These are phyloP conservation scores for Clavulina sp. DNA, from an alignment of 768 basidiomycete species.

Conservation along the genomic window DNA sequence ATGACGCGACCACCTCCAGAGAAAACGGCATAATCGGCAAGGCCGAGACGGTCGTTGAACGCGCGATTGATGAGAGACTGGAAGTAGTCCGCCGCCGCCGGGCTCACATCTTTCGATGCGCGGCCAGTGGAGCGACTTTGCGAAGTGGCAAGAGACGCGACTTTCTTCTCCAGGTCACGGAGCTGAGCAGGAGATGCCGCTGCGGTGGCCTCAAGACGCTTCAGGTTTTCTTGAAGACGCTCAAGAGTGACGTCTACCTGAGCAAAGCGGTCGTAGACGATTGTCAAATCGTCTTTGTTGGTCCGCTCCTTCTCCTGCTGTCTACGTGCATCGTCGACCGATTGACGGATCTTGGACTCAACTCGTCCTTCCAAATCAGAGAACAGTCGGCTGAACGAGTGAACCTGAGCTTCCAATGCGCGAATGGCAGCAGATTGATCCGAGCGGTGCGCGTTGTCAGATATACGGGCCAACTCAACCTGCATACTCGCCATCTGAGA, in stretches of 20 bases:
- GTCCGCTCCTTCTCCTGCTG: background rate
- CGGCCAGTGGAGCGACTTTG: slow-evolving; percentile 1
- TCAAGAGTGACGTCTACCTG: background rate
- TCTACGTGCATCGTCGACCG: slow-evolving; percentile 3
- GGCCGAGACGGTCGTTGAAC: slow-evolving; percentile 60
- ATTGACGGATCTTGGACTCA: background rate
- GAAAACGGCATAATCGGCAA: slow-evolving; percentile 71
- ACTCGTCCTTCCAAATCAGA: background rate
- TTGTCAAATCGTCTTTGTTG: background rate
- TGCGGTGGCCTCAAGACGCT: background rate
- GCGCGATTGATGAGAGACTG: slow-evolving; percentile 55
- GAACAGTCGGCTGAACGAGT: background rate
- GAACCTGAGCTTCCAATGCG: background rate
- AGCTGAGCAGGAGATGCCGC: background rate
- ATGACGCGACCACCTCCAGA: slow-evolving; percentile 68
- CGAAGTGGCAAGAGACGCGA: background rate
- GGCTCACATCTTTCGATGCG: slow-evolving; percentile 3
- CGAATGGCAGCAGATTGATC: background rate
- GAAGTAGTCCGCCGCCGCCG: slow-evolving; percentile 22
- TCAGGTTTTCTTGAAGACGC: background rate
- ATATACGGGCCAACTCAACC: background rate
- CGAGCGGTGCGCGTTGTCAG: background rate
- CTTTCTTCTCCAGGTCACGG: background rate
- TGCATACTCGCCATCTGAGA: background rate
- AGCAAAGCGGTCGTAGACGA: background rate